A percentile compares a stretch with the other conserved stretches of the same genome.
Conservation (phyloP, 2,329 filamentous ascomycete genomes). For the Esteya vermicola region DNA sequence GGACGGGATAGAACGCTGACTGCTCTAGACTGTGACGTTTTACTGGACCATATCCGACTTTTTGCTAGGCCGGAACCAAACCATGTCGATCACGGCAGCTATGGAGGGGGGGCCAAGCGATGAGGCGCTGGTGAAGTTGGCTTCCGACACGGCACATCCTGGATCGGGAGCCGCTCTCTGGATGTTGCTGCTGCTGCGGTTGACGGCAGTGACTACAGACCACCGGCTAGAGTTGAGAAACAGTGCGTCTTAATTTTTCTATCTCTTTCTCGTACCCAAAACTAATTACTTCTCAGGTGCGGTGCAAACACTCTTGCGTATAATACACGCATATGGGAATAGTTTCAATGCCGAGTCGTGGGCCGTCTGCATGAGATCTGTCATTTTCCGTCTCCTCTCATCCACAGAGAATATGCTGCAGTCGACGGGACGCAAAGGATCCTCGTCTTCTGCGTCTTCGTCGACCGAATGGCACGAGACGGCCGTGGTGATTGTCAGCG, state of each 20-base stretch:
- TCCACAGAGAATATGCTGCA: slow-evolving; percentile 48
- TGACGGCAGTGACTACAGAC: slow-evolving; percentile 59
- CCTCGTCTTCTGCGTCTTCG: slow-evolving; percentile 25
- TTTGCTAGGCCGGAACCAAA: slow-evolving; percentile 46
- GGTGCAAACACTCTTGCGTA: slow-evolving; percentile 78
- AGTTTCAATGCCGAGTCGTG: slow-evolving; percentile 65
- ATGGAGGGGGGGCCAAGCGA: slow-evolving; percentile 42
- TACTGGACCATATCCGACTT: slow-evolving; percentile 95
- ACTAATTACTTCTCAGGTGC: slow-evolving; percentile 34
- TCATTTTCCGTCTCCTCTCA: slow-evolving; percentile 65
- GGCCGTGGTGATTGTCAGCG: slow-evolving; percentile 57
- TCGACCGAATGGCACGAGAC: slow-evolving; percentile 57
- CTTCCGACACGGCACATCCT: slow-evolving; percentile 41
- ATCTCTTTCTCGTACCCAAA: slow-evolving; percentile 18
- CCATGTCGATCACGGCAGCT: slow-evolving; percentile 42
- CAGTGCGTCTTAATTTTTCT: slow-evolving; percentile 37
- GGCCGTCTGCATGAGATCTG: slow-evolving; percentile 67
- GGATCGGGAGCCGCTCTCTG: slow-evolving; percentile 60
- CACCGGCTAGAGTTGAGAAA: slow-evolving; percentile 64
- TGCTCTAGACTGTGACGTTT: slow-evolving; percentile 65
- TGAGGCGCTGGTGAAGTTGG: slow-evolving; percentile 39
- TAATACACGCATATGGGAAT: slow-evolving; percentile 83
- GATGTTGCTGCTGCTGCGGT: slow-evolving; percentile 59
- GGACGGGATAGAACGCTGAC: slow-evolving; percentile 1
- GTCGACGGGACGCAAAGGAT: slow-evolving; percentile 20